Evolutionary conservation across 352 stramenopile genomes (phyloP).

Genomic region (Pseudoperonospora humuli): DNA sequence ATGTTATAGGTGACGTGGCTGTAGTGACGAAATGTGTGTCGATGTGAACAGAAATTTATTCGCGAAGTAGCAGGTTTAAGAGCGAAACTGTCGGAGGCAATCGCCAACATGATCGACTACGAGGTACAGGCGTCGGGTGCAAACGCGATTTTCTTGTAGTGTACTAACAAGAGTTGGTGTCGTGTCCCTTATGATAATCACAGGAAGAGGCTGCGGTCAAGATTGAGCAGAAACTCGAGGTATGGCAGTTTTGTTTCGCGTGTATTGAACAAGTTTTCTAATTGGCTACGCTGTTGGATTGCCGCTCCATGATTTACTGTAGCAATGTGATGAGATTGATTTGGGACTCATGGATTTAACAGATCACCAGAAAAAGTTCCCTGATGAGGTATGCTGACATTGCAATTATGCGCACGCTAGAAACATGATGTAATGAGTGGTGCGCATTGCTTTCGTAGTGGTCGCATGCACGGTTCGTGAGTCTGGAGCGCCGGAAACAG

Average conservation of each 20-base stretch:
- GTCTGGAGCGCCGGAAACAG: constrained; percentile 41
- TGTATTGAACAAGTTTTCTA: background rate
- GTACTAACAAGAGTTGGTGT: background rate
- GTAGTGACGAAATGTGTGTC: background rate
- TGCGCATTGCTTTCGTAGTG: constrained; percentile 31
- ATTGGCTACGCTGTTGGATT: background rate
- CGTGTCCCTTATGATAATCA: constrained; percentile 1
- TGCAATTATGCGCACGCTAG: background rate
- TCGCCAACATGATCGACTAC: constrained; percentile 52
- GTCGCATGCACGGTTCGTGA: constrained; percentile 42
- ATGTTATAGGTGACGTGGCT: background rate
- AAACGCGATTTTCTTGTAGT: background rate
- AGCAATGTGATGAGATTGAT: constrained; percentile 82
- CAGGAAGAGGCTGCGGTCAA: constrained; percentile 51
- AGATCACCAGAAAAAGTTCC: constrained; percentile 58
- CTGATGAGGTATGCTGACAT: constrained; percentile 45
- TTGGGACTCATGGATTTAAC: constrained; percentile 64
- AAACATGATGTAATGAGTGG: background rate
- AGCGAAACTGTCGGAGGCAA: constrained; percentile 34
- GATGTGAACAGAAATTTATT: constrained; percentile 52
- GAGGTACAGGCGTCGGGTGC: constrained; percentile 32
- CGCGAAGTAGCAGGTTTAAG: constrained; percentile 45
- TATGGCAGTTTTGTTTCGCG: constrained; percentile 10
- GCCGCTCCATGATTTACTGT: background rate
- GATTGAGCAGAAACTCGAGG: constrained; percentile 69